These are phyloP conservation scores for Colletotrichum shisoi DNA, from an alignment of 2,329 filamentous ascomycete genomes.

Conservation along the genomic window DNA sequence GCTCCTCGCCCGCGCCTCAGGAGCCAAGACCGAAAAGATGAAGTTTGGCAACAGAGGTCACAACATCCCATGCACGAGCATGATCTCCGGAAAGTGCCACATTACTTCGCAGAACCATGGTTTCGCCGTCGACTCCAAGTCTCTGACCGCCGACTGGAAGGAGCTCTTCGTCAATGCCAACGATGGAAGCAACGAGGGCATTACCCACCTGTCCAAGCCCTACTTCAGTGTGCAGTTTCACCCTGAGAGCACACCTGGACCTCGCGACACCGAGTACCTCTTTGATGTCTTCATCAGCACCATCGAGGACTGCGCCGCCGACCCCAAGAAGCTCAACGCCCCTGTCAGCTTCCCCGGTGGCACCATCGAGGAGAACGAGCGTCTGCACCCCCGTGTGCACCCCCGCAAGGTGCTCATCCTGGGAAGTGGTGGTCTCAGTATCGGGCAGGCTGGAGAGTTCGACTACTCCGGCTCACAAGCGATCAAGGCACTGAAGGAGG, in stretches of 20 bases:
- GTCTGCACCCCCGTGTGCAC: conserved; percentile 76
- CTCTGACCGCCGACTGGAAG: conserved; percentile 80
- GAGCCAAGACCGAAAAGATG: conserved; percentile 90
- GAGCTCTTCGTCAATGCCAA: conserved; percentile 99
- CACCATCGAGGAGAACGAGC: conserved; percentile 78
- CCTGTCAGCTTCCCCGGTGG: conserved; percentile 90
- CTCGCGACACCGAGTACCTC: conserved; percentile 92
- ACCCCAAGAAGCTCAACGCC: conserved; percentile 70
- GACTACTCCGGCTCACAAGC: conserved; percentile 98
- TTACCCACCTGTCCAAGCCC: conserved; percentile 82
- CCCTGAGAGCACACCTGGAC: conserved; percentile 94
- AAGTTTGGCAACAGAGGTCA: conserved; percentile 99
- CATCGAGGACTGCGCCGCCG: conserved; percentile 74
- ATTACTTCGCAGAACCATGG: conserved; percentile 99
- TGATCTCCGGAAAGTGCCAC: conserved; percentile 95
- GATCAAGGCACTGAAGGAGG: conserved; percentile 97
- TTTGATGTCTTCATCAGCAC: conserved; percentile 96
- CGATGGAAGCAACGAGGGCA: conserved; percentile 97
- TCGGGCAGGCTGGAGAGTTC: conserved; percentile 97
- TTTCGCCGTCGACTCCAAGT: conserved; percentile 85
- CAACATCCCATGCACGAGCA: conserved; percentile 97
- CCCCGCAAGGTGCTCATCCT: conserved; percentile 96
- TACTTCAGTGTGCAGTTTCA: conserved; percentile 99
- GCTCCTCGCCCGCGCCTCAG: conserved; percentile 85
- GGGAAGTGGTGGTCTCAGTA: conserved; percentile 92